These are phyloP conservation scores for Kwoniella sp. DNA, from an alignment of 768 basidiomycete genomes.

Conservation along the genomic window DNA sequence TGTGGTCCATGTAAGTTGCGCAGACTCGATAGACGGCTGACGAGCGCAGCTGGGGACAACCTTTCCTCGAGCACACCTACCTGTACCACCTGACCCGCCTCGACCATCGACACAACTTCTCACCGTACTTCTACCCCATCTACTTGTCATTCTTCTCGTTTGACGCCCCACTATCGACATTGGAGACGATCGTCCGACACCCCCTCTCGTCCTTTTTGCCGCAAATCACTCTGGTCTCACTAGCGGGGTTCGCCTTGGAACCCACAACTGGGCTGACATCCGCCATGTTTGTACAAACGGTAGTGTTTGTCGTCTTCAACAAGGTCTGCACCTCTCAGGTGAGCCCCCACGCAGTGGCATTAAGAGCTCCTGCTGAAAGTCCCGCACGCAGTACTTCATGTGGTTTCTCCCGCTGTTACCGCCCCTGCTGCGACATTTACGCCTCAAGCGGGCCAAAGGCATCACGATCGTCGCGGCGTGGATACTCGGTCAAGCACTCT, in stretches of 20 bases:
- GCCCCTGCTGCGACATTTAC: conserved; percentile 66
- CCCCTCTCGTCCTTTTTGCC: conserved; percentile 80
- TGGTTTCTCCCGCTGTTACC: conserved; percentile 93
- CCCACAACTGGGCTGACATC: conserved; percentile 59
- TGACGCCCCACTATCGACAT: conserved; percentile 4
- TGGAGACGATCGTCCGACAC: conserved; percentile 54
- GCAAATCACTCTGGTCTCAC: conserved; percentile 68
- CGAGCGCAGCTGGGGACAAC: conserved; percentile 78
- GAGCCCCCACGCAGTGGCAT: conserved; percentile 21
- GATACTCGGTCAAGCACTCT: conserved; percentile 66
- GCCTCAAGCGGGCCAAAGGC: conserved; percentile 54
- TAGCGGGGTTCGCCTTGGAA: conserved; percentile 70
- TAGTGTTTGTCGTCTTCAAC: conserved; percentile 88
- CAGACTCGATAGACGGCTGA: background rate
- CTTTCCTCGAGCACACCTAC: conserved; percentile 87
- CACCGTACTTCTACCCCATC: conserved; percentile 91
- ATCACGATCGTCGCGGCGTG: conserved; percentile 59
- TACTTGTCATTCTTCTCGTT: conserved; percentile 72
- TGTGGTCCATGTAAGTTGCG: conserved; percentile 71
- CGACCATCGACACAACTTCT: conserved; percentile 98
- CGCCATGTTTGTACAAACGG: conserved; percentile 88
- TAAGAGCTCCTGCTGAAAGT: background rate
- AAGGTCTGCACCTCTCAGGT: conserved; percentile 98
- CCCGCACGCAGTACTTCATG: conserved; percentile 72
- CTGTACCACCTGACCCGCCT: conserved; percentile 85